Evolutionary conservation across 257 asterid genomes (phyloP), one percentile per base, ranked within the genome.

Genomic region (Plantago major): DNA sequence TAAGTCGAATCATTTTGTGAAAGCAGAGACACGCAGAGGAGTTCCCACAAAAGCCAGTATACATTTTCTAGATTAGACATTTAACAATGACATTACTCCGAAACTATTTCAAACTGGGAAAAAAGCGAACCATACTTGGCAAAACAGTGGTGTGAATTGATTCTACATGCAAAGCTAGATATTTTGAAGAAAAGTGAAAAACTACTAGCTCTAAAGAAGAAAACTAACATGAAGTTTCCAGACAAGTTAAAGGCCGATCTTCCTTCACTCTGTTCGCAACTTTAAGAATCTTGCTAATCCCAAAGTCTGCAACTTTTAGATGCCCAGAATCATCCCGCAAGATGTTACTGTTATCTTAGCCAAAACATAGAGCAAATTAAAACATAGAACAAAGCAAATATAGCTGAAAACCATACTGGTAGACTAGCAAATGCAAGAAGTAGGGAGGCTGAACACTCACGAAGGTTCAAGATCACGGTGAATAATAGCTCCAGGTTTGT

Each of bases 381-480:
- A 65, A 72, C 64, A 68, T 12, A 16, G 45, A 58, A 47, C 55
- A 60, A 42, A 56, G 11, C 45, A 16, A 54, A 60, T 26, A 52
- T 12, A 52, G 28, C 9, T 12, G 26, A 47, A 7, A 14, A n/a
- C 6, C n/a, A 42, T 17, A 42, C 22, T 10, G 17, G 4, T 37
- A 38, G 38, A 53, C 18, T n/a, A 60, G 28, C 50, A 56, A 51
- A 53, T 12, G 53, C 40, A 47, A 33, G 54, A 75, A 57, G 51
- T 52, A 47, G 54, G 46, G 65, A 49, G 16, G 42, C 46, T 45
- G 58, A 64, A 73, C 64, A 76, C 95, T 82, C 77, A 92, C 98
- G 98, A 81, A 75, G 98, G 97, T 66, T 89, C 98, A 48, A 92
- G 95, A 74, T 92, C 95, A 55, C 94, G 87, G 61, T 92, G 98